Percentiles rank a stretch among this genome's conserved stretches.
These are phyloP conservation scores for Colletotrichum gloeosporioides DNA, from an alignment of 2,329 filamentous ascomycete genomes.

Conservation along the genomic window DNA sequence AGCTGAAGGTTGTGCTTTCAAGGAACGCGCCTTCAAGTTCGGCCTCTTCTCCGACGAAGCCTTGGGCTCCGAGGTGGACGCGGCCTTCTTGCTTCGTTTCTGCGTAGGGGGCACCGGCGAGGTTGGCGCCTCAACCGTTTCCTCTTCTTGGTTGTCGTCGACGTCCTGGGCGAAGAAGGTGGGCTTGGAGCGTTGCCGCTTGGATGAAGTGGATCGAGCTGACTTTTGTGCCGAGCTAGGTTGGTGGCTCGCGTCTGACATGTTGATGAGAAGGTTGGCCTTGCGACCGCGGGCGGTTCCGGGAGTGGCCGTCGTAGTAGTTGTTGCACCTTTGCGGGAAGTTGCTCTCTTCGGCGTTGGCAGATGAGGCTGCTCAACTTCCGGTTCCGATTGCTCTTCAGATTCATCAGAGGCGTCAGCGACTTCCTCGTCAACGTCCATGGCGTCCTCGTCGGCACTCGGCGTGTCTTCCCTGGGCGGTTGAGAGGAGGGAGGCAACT, in stretches of 20 bases:
- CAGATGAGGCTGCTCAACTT: background rate
- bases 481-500: slow-evolving; percentile 11
- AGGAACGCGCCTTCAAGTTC: background rate
- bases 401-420: background rate
- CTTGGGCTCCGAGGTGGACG: background rate
- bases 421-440: slow-evolving; percentile 27
- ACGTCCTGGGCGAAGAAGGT: slow-evolving; percentile 45
- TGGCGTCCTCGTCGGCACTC: slow-evolving; percentile 21
- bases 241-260: slow-evolving; percentile 18
- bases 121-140: background rate
- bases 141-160: slow-evolving; percentile 15
- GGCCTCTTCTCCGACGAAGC: background rate
- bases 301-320: slow-evolving; percentile 27
- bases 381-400: background rate
- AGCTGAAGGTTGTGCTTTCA: background rate
- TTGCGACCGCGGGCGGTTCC: background rate
- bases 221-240: slow-evolving; percentile 13
- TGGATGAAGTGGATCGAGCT: slow-evolving; percentile 42
- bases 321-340: slow-evolving; percentile 38
- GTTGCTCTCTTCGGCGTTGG: background rate
- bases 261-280: background rate
- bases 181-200: slow-evolving; percentile 43
- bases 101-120: background rate
- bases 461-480: background rate
- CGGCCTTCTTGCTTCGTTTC: background rate